A percentile compares a stretch with the other conserved stretches of the same genome.
These are phyloP conservation scores for Russula emetica DNA, from an alignment of 768 basidiomycete genomes.

Conservation along the genomic window DNA sequence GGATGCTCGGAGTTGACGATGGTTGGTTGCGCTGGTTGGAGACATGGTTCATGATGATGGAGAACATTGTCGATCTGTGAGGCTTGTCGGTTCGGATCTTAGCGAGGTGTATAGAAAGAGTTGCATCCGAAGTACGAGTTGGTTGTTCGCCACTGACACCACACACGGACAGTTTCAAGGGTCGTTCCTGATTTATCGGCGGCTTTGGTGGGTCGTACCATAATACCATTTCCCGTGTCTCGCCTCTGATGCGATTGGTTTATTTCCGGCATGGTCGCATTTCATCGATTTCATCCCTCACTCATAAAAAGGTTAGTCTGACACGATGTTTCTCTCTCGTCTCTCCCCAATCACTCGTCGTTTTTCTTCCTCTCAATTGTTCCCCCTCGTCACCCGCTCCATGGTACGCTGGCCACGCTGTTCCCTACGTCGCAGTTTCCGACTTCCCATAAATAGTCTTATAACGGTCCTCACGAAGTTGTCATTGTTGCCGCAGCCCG, in stretches of 20 bases:
- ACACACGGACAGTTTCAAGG: not conserved
- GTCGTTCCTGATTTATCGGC: slow-evolving; percentile 18
- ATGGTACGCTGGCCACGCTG: slow-evolving; percentile 29
- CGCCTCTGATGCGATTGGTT: slow-evolving; percentile 27
- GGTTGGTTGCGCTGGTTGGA: slow-evolving; percentile 53
- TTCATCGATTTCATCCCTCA: slow-evolving; percentile 12
- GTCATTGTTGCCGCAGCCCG: slow-evolving; percentile 93
- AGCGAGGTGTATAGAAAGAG: not conserved
- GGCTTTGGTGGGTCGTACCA: slow-evolving; percentile 26
- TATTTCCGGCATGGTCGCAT: slow-evolving; percentile 28
- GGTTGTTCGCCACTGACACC: not conserved
- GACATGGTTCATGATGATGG: slow-evolving; percentile 74
- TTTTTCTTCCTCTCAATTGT: slow-evolving; percentile 35
- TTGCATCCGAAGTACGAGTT: not conserved
- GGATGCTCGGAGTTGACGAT: slow-evolving; percentile 27
- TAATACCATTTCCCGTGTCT: slow-evolving; percentile 24
- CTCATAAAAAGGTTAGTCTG: slow-evolving; percentile 2
- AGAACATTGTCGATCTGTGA: slow-evolving; percentile 55
- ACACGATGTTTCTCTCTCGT: slow-evolving; percentile 29
- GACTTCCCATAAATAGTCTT: slow-evolving; percentile 31
- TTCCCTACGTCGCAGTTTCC: not conserved
- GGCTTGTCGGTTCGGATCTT: slow-evolving; percentile 3
- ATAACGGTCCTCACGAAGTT: slow-evolving; percentile 59
- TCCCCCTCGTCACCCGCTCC: slow-evolving; percentile 30
- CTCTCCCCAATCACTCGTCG: slow-evolving; percentile 41